Evolutionary conservation across 1,284 basidiomycete species (phyloP).

Genomic region (Phlebopus sp.): DNA sequence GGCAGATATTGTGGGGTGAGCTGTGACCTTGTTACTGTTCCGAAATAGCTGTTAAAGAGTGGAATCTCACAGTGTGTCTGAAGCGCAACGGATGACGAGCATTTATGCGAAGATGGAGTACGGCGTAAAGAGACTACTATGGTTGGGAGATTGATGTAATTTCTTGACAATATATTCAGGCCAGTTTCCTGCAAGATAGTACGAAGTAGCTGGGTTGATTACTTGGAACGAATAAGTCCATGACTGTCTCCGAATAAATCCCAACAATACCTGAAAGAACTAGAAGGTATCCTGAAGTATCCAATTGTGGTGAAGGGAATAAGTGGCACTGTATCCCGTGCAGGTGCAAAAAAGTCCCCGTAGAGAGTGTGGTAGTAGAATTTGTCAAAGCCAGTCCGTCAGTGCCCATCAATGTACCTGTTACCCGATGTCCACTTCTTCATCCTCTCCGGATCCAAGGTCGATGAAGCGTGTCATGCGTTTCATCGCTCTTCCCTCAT

Average conservation of each 20-base stretch:
- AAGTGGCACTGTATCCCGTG: slow-evolving; percentile 15
- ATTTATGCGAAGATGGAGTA: slow-evolving; percentile 90
- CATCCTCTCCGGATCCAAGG: slow-evolving; percentile 34
- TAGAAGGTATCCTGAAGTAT: slow-evolving; percentile 24
- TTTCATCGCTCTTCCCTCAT: slow-evolving; percentile 53
- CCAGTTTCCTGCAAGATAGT: slow-evolving; percentile 12
- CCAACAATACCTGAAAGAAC: slow-evolving; percentile 15
- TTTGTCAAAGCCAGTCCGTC: slow-evolving; percentile 7
- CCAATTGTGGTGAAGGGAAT: slow-evolving; percentile 12
- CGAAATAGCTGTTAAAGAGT: slow-evolving; percentile 6
- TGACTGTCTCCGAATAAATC: slow-evolving; percentile 9
- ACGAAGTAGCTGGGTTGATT: slow-evolving; percentile 15
- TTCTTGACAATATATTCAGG: not conserved
- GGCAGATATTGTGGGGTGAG: slow-evolving; percentile 79
- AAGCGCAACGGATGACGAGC: slow-evolving; percentile 80
- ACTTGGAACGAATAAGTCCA: slow-evolving; percentile 11
- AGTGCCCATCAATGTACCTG: no score
- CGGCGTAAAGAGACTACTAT: slow-evolving; percentile 82
- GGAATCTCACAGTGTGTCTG: slow-evolving; percentile 52
- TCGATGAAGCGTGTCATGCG: slow-evolving; percentile 67
- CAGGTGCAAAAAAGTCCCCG: slow-evolving; percentile 14
- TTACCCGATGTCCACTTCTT: slow-evolving; percentile 32
- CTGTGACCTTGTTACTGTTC: slow-evolving; percentile 10
- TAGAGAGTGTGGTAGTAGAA: slow-evolving; percentile 15
- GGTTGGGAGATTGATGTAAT: slow-evolving; percentile 59